phyloP scores from a whole-genome alignment of 371 early-diverging fungal genomes.

The Umbelopsis sp. region DNA sequence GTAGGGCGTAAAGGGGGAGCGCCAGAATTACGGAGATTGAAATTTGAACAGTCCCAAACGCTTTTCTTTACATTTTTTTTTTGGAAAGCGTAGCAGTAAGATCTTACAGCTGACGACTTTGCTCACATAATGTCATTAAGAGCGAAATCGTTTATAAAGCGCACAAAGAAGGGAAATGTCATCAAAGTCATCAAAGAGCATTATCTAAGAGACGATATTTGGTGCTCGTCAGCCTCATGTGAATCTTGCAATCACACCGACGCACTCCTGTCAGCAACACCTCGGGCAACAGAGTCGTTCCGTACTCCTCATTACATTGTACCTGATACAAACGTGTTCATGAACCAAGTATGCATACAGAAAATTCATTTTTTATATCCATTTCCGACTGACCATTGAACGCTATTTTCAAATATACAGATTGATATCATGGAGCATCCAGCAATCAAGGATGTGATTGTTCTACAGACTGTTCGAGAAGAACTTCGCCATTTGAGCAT shows the following conservation, averaged over 20 bases:
- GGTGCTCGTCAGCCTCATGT: slow-evolving; percentile 76
- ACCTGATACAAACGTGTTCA: slow-evolving; percentile 95
- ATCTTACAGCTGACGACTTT: not conserved
- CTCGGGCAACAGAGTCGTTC: slow-evolving; percentile 51
- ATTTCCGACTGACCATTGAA: not conserved
- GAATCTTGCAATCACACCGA: slow-evolving; percentile 55
- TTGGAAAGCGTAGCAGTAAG: not conserved
- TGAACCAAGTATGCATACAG: slow-evolving; percentile 74
- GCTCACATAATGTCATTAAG: slow-evolving; percentile 47
- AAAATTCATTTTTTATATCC: not conserved
- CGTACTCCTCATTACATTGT: slow-evolving; percentile 75
- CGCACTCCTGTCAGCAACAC: slow-evolving; percentile 42
- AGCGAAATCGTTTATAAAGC: slow-evolving; percentile 73
- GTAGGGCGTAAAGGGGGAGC: no score
- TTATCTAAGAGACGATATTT: slow-evolving; percentile 94
- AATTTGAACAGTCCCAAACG: slow-evolving; percentile 3
- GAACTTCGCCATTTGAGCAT: slow-evolving; percentile 84
- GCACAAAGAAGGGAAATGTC: slow-evolving; percentile 87
- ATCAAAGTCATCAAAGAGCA: slow-evolving; percentile 95
- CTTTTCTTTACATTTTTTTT: slow-evolving; percentile 5
- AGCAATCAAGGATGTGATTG: slow-evolving; percentile 85
- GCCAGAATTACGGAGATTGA: not conserved
- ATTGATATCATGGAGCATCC: slow-evolving; percentile 93
- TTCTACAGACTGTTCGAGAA: slow-evolving; percentile 92
- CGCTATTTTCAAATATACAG: slow-evolving; percentile 39